Conservation (phyloP, 2,329 filamentous ascomycete species). For the Trichoderma endophyticum region DNA sequence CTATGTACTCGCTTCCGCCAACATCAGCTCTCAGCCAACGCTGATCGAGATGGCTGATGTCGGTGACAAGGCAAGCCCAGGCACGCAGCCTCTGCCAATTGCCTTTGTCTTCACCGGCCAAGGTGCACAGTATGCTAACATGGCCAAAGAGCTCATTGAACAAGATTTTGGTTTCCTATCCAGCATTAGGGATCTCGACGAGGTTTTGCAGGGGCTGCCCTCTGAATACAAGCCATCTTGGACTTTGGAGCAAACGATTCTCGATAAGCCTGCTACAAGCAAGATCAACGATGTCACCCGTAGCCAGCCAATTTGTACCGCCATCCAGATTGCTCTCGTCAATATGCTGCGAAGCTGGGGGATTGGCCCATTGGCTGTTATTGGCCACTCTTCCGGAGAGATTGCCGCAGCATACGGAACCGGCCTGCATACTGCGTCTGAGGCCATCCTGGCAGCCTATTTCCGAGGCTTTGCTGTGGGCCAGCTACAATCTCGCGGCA, state of each 20-base stretch:
- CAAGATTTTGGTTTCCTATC: conserved; percentile 10
- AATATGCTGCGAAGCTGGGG: neutral
- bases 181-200: conserved; percentile 20
- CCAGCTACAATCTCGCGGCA: neutral
- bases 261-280: conserved; percentile 21
- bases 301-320: conserved; percentile 11
- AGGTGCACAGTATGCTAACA: conserved; percentile 26
- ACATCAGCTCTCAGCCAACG: neutral
- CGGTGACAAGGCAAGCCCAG: neutral
- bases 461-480: conserved; percentile 11
- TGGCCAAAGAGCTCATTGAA: conserved; percentile 22
- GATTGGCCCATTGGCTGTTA: neutral
- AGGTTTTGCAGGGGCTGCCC: neutral
- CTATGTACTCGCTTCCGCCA: neutral
- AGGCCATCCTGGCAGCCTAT: conserved; percentile 1
- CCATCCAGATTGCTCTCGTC: neutral
- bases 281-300: conserved; percentile 20
- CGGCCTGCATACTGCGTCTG: neutral
- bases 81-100: neutral
- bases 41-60: neutral
- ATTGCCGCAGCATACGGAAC: neutral
- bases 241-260: conserved; percentile 15
- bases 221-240: conserved; percentile 2
- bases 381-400: conserved; percentile 9
- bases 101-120: conserved; percentile 28